These are phyloP conservation scores for Limnanthes douglasii DNA, from an alignment of 345 rosid genomes.

Conservation along the genomic window DNA sequence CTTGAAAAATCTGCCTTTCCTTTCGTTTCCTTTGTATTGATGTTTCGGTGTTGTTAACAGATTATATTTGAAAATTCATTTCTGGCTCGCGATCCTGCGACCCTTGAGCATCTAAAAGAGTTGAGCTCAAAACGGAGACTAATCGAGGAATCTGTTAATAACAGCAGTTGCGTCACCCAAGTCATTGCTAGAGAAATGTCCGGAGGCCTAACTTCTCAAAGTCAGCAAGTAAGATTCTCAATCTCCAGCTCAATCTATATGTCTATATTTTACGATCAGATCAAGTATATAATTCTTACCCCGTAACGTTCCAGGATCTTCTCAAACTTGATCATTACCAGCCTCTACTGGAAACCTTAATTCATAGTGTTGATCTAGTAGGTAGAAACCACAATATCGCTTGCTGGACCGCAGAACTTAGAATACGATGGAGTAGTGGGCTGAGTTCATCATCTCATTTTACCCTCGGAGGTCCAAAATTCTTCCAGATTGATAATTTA, in stretches of 20 bases:
- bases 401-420: constrained; percentile 30
- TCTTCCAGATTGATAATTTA: constrained; percentile 38
- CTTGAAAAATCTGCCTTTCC: no score
- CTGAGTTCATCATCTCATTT: constrained; percentile 33
- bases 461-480: constrained; percentile 39
- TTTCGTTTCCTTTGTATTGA: neutral
- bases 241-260: neutral
- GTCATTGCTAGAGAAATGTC: constrained; percentile 64
- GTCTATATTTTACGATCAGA: neutral
- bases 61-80: constrained; percentile 43
- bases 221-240: constrained; percentile 26
- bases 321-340: constrained; percentile 46
- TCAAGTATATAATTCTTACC: no score
- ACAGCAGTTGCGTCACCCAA: constrained; percentile 31
- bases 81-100: constrained; percentile 30
- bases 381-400: constrained; percentile 16
- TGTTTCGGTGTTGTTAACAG: constrained; percentile 14
- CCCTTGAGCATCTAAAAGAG: constrained; percentile 44
- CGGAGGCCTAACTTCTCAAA: constrained; percentile 44
- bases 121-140: constrained; percentile 47
- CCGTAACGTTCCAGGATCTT: constrained; percentile 63
- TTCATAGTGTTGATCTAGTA: constrained; percentile 26
- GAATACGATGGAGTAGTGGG: constrained; percentile 61
- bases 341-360: constrained; percentile 47
- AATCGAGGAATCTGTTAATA: constrained; percentile 53